phyloP scores from a whole-genome alignment of 345 rosid genomes.

The Eucalyptus cloeziana region DNA sequence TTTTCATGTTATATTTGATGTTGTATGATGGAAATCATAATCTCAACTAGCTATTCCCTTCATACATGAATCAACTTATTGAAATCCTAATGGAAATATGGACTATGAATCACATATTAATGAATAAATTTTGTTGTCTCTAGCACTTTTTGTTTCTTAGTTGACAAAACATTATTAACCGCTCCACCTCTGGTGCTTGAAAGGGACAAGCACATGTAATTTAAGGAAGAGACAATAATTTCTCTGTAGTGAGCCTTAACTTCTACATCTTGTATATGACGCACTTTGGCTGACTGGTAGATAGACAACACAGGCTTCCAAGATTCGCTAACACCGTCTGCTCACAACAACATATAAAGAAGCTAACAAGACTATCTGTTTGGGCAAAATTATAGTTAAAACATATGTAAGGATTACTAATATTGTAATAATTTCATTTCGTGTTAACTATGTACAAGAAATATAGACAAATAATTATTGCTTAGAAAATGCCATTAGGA shows the following conservation, averaged over 20 bases:
- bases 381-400: background rate
- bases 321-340: background rate
- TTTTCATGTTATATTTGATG: background rate
- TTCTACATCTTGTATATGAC: background rate
- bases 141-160: background rate
- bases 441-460: background rate
- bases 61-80: background rate
- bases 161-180: background rate
- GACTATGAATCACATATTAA: background rate
- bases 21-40: background rate
- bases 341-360: background rate
- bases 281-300: background rate
- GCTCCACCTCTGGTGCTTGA: background rate
- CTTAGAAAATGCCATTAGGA: background rate
- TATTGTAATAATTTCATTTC: background rate
- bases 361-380: background rate
- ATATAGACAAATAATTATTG: background rate
- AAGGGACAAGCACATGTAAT: background rate
- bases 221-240: background rate
- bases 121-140: accelerated
- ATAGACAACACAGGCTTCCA: background rate
- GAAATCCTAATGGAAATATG: background rate
- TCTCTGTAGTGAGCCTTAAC: background rate
- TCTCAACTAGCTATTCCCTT: background rate
- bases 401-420: background rate